These are phyloP conservation scores for Wickerhamiella nectarea DNA, from an alignment of 805 yeast species.

Conservation along the genomic window DNA sequence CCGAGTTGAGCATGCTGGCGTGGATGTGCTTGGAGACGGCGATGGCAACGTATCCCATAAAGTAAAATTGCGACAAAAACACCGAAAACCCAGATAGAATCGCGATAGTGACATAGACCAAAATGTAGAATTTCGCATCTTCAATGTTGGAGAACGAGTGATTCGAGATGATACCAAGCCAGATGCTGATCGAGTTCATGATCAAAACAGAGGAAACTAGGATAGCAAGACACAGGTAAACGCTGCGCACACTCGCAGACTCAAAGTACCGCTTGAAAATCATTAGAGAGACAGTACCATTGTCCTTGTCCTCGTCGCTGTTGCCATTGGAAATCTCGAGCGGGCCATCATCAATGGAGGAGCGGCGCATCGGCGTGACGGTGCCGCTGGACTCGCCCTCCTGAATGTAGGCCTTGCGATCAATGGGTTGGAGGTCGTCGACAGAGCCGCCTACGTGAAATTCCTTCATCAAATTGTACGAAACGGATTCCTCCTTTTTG, in stretches of 20 bases:
- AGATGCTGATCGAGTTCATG: conserved; percentile 15
- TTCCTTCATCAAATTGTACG: conserved; percentile 22
- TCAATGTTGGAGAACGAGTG: conserved; percentile 13
- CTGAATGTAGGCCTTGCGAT: conserved; percentile 60
- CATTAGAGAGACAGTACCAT: conserved; percentile 14
- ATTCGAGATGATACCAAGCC: conserved; percentile 19
- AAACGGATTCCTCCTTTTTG: conserved; percentile 16
- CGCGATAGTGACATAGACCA: conserved; percentile 61
- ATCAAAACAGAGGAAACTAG: conserved; percentile 23
- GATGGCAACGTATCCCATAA: conserved; percentile 41
- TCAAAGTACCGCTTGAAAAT: conserved; percentile 19
- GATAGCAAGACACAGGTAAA: conserved; percentile 25
- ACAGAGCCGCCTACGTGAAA: conserved; percentile 62
- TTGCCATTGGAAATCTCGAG: conserved; percentile 17
- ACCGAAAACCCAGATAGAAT: conserved; percentile 27
- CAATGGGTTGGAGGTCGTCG: conserved; percentile 60
- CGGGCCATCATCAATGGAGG: conserved; percentile 8
- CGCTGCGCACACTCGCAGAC: conserved; percentile 28
- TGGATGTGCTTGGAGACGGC: conserved; percentile 30
- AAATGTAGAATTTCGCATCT: conserved; percentile 39
- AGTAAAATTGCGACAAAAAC: conserved; percentile 30
- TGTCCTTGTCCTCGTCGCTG: conserved; percentile 22
- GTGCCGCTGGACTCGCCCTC: conserved; percentile 25
- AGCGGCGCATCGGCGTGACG: conserved; percentile 10
- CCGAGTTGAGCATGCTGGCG: conserved; percentile 37